Conservation (phyloP, 257 asterid species). For the Nicotiana obtusifolia region DNA sequence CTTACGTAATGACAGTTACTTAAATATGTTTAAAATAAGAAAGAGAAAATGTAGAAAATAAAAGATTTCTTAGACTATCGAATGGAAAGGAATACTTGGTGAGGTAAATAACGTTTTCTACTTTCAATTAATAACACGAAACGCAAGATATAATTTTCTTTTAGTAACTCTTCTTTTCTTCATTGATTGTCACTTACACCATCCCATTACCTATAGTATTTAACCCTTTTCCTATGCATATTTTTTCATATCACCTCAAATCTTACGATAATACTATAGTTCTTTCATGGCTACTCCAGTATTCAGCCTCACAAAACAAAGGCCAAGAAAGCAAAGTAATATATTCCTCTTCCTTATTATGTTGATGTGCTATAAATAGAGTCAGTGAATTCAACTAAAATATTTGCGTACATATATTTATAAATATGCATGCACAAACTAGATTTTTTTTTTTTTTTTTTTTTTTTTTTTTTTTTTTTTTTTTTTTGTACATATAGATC, state of each 20-base stretch:
- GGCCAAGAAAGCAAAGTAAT: background rate
- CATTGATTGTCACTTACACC: too few relatives aligned
- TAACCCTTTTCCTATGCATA: background rate
- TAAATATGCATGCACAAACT: background rate
- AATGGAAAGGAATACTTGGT: too few relatives aligned
- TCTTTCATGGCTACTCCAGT: background rate
- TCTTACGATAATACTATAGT: background rate
- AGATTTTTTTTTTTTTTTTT: background rate
- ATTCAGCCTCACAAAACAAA: background rate
- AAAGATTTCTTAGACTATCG: too few relatives aligned
- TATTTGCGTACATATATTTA: background rate
- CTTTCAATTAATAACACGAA: background rate
- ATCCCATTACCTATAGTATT: background rate
- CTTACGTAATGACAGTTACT: too few relatives aligned
- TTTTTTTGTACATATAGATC: background rate
- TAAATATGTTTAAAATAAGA: too few relatives aligned
- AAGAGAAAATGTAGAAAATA: too few relatives aligned
- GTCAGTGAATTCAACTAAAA: background rate
- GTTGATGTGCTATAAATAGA: background rate
- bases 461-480: too few relatives aligned
- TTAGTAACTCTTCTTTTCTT: background rate
- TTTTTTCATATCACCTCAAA: background rate
- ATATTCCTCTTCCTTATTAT: background rate
- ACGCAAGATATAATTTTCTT: background rate
- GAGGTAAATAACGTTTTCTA: background rate